Percentiles rank a stretch among this genome's conserved stretches.
phyloP scores from a whole-genome alignment of 1,284 basidiomycete species.

The Sanghuangporus baumii region DNA sequence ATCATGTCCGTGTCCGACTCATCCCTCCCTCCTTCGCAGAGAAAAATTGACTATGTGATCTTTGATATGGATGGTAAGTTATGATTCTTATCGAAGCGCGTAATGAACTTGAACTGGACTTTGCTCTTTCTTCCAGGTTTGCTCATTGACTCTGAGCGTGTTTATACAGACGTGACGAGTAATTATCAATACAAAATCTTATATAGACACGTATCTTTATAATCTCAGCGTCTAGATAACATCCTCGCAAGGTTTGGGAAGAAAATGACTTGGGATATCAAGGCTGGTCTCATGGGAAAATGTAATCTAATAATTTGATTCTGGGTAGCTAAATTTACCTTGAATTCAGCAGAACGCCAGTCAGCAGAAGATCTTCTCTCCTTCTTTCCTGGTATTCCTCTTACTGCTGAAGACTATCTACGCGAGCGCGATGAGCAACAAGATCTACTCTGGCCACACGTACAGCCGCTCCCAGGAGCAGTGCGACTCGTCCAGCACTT shows the following conservation, averaged over 20 bases:
- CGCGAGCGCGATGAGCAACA: slow-evolving; percentile 48
- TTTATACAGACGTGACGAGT: slow-evolving; percentile 77
- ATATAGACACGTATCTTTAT: background rate
- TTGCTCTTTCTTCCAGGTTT: slow-evolving; percentile 29
- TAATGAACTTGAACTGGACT: background rate
- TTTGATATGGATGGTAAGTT: slow-evolving; percentile 76
- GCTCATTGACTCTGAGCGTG: slow-evolving; percentile 66
- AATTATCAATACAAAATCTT: slow-evolving; percentile 22
- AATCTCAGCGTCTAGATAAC: slow-evolving; percentile 39
- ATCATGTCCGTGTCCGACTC: slow-evolving; percentile 22
- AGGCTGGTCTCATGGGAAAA: slow-evolving; percentile 79
- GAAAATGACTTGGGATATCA: slow-evolving; percentile 79
- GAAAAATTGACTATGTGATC: slow-evolving; percentile 60
- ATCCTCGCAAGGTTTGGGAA: slow-evolving; percentile 69
- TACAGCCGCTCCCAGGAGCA: slow-evolving; percentile 65
- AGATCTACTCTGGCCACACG: slow-evolving; percentile 60
- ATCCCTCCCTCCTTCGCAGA: slow-evolving; percentile 28
- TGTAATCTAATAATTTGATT: slow-evolving; percentile 32
- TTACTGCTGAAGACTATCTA: slow-evolving; percentile 57
- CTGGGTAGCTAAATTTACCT: background rate
- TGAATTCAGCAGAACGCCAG: slow-evolving; percentile 51
- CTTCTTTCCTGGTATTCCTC: slow-evolving; percentile 63
- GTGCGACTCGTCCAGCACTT: slow-evolving; percentile 60
- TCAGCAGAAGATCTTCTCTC: slow-evolving; percentile 63
- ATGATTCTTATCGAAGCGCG: slow-evolving; percentile 11